Evolutionary conservation across 2,329 filamentous ascomycete genomes (phyloP).

Genomic region (Fusarium tjaetaba): DNA sequence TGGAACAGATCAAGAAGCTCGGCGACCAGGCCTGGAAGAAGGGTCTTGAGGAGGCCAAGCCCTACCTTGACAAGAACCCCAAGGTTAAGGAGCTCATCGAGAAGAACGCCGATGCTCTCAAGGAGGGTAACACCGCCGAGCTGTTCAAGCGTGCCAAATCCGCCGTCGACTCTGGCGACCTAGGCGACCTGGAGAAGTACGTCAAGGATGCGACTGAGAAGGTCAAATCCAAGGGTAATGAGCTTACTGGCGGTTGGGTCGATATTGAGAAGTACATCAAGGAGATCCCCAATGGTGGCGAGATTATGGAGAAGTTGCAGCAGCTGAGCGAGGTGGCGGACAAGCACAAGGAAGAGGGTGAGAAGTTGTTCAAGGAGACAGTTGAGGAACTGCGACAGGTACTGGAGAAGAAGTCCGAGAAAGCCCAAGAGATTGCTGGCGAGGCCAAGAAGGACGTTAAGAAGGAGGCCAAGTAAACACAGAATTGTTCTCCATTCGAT

Average conservation of each 20-base stretch:
- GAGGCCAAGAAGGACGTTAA: slow-evolving; percentile 62
- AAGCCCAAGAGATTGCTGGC: slow-evolving; percentile 67
- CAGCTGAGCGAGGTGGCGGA: slow-evolving; percentile 72
- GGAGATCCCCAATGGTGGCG: slow-evolving; percentile 70
- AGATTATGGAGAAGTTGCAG: slow-evolving; percentile 73
- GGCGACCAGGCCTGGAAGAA: slow-evolving; percentile 79
- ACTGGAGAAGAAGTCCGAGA: slow-evolving; percentile 66
- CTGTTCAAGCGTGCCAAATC: slow-evolving; percentile 71
- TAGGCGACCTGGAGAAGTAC: slow-evolving; percentile 54
- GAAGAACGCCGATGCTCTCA: slow-evolving; percentile 74
- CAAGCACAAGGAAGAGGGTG: slow-evolving; percentile 75
- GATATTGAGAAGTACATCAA: slow-evolving; percentile 71
- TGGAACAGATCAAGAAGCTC: slow-evolving; percentile 71
- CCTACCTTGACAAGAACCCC: slow-evolving; percentile 80
- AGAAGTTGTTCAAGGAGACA: slow-evolving; percentile 75
- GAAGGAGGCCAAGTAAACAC: slow-evolving; percentile 54
- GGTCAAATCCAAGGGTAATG: slow-evolving; percentile 59
- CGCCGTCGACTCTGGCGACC: slow-evolving; percentile 69
- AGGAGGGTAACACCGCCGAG: slow-evolving; percentile 72
- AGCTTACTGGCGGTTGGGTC: slow-evolving; percentile 53
- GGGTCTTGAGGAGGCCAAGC: slow-evolving; percentile 75
- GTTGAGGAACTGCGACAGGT: slow-evolving; percentile 73
- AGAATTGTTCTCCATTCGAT: slow-evolving; percentile 16
- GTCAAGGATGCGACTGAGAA: slow-evolving; percentile 46
- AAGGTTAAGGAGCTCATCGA: slow-evolving; percentile 77